Base-by-base conservation (phyloP, 495 filamentous ascomycete species). In the Pyrenula aspistea region DNA sequence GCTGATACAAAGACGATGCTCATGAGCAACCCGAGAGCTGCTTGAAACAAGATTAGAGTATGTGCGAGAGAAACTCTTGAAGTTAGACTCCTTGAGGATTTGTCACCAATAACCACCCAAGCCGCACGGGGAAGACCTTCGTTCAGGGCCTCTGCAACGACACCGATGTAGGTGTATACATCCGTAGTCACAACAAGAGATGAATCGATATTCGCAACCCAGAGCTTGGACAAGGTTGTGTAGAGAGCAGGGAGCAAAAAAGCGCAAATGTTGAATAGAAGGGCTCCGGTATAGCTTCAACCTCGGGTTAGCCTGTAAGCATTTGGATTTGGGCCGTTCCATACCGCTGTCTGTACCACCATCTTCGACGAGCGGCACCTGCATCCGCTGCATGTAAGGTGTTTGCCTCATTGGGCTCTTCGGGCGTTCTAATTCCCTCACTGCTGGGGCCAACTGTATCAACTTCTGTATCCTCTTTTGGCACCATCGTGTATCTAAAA, bases 161-260 rank as follows among this genome's bases (percentile, higher is more conserved):
- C 73, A 23, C 78, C 75, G 59, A 89, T 86, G 57, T 81, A 81
- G 8, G 79, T 83, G 63, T 83, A 84, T 10, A 72, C 63, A 57
- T 88, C 85, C 0, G 85, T 87, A 4, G 82, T 87, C 15, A 78
- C 85, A n/a, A 89, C 81, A 49, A 80, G 71, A 24, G 68, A 77
- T 2, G 77, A 66, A 68, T 88, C 79, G 60, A 90, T 85, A 54
- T 81, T 75, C 3, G 86, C 83, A 19, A 91, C 76, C 87, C 84
- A 89, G 22, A 89, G 73, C 65, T 90, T 91, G 57, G 76, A 77
- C 1, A 89, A 76, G 0, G 86, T 89, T 11, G 65, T 67, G 66
- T 89, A 88, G 0, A 91, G 67, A 0, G 86, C 85, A 1, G 83
- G 86, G 0, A 88, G 76, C 22, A 82, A 60, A 63, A 88, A 88